Percentiles rank a stretch among this genome's conserved stretches.
Conservation (phyloP, 768 basidiomycete genomes). For the Lentinus tigrinus region DNA sequence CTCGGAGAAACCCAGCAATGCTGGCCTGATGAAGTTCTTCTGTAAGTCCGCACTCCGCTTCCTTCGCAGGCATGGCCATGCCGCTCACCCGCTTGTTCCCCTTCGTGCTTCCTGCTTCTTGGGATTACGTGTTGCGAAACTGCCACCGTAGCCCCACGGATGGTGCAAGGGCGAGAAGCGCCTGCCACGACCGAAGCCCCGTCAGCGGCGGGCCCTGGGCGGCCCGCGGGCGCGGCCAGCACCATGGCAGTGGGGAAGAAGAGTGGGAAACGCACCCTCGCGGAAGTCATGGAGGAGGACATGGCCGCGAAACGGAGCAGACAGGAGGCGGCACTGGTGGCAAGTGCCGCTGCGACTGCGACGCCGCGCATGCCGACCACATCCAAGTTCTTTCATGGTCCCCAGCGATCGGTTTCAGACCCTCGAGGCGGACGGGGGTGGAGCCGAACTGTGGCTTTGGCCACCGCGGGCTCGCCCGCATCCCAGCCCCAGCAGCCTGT, state of each 20-base stretch:
- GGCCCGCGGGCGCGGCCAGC: slow-evolving; percentile 11
- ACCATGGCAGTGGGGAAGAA: slow-evolving; percentile 45
- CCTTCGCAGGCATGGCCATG: neutral
- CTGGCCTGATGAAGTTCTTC: slow-evolving; percentile 60
- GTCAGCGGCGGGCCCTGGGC: neutral
- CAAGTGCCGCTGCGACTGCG: neutral
- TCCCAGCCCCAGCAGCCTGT: neutral
- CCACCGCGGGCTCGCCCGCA: neutral
- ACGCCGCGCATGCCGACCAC: slow-evolving; percentile 9
- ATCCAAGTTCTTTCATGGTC: slow-evolving; percentile 23
- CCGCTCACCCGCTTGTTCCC: neutral
- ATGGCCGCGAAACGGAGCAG: slow-evolving; percentile 50
- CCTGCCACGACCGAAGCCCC: neutral
- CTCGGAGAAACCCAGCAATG: slow-evolving; percentile 19
- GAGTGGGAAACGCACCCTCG: slow-evolving; percentile 76
- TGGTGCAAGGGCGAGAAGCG: slow-evolving; percentile 3
- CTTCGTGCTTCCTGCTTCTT: neutral
- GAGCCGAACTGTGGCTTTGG: neutral
- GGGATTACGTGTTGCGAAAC: slow-evolving; percentile 15
- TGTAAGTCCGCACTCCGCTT: slow-evolving; percentile 40
- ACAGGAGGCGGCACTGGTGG: slow-evolving; percentile 30
- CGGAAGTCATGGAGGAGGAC: slow-evolving; percentile 70
- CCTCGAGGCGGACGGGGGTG: slow-evolving; percentile 12
- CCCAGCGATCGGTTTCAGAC: slow-evolving; percentile 16
- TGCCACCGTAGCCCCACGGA: slow-evolving; percentile 17